Evolutionary conservation across 2,329 filamentous ascomycete genomes (phyloP), one percentile per base, ranked within the genome.

Genomic region (Fusarium keratoplasticum): DNA sequence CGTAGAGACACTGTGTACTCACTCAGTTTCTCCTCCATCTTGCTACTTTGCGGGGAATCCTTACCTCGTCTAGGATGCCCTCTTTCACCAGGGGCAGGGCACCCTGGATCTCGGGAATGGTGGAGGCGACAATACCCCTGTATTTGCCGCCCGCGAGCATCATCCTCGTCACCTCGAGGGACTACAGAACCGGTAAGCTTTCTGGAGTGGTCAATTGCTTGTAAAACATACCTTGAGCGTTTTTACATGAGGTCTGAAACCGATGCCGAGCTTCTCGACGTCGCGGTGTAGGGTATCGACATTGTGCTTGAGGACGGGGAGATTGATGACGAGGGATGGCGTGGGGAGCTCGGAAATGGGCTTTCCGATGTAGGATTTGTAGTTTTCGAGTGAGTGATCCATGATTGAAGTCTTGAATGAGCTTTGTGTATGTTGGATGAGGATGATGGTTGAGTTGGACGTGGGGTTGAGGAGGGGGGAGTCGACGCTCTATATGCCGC

Each of bases 181-280:
- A 83, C 81, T 86, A 9, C 4, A 29, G 5, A n/a, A 29, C 1
- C 13, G 6, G n/a, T 27, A 11, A 55, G 33, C 18, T 13, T 38
- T 40, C 9, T 14, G 9, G 18, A 20, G 0, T 6, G 18, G 2
- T 11, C 18, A 3, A 10, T 18, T 4, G 2, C 4, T 14, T 18
- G n/a, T 4, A 5, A 1, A 20, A 38, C 36, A 3, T 42, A 83
- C 84, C 80, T 86, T 86, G 27, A 86, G 78, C 0, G 84, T 86
- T 72, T 86, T 86, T n/a, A 86, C 81, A 71, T 86, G 84, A 20
- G 84, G 83, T 22, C 84, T 75, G 29, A 86, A 85, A 5, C 73
- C 67, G 31, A 86, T 81, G 0, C 81, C 81, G 0, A 84, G 69
- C 20, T 76, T 77, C 25, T 84, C 79, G 11, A 86, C 83, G 80